Conservation (phyloP, 768 basidiomycete genomes). For the Lactarius akahatsu region DNA sequence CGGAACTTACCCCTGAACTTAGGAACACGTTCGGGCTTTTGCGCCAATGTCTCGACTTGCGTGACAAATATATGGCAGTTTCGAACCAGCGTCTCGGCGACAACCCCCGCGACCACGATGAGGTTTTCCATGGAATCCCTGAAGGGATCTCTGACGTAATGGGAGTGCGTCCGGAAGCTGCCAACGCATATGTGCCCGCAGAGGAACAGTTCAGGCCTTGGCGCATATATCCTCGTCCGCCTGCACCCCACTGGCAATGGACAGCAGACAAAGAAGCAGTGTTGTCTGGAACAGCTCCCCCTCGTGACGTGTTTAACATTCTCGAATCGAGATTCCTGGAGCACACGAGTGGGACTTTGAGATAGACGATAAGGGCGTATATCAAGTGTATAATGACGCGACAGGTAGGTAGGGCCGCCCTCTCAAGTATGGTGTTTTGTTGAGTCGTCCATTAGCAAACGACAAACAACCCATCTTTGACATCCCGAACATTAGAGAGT, state of each 20-base stretch:
- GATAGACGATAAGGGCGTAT: slow-evolving; percentile 89
- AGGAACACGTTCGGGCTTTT: slow-evolving; percentile 62
- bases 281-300: slow-evolving; percentile 38
- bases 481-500: slow-evolving; percentile 86
- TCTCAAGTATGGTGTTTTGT: neutral
- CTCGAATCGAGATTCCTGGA: slow-evolving; percentile 72
- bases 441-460: slow-evolving; percentile 26
- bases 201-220: slow-evolving; percentile 55
- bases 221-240: slow-evolving; percentile 90
- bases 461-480: slow-evolving; percentile 63
- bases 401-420: slow-evolving; percentile 40
- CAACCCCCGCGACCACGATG: slow-evolving; percentile 91
- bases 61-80: slow-evolving; percentile 91
- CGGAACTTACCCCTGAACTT: slow-evolving; percentile 33
- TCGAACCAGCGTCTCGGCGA: slow-evolving; percentile 93
- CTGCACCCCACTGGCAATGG: slow-evolving; percentile 97
- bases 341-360: slow-evolving; percentile 56
- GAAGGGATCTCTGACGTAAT: slow-evolving; percentile 60
- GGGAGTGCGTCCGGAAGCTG: slow-evolving; percentile 64
- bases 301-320: slow-evolving; percentile 57
- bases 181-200: slow-evolving; percentile 34
- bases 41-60: slow-evolving; percentile 81
- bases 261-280: slow-evolving; percentile 49
- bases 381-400: slow-evolving; percentile 66
- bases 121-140: slow-evolving; percentile 65